phyloP scores from a whole-genome alignment of 1,139 yeast genomes.

The Yamadazyma taylorii region DNA sequence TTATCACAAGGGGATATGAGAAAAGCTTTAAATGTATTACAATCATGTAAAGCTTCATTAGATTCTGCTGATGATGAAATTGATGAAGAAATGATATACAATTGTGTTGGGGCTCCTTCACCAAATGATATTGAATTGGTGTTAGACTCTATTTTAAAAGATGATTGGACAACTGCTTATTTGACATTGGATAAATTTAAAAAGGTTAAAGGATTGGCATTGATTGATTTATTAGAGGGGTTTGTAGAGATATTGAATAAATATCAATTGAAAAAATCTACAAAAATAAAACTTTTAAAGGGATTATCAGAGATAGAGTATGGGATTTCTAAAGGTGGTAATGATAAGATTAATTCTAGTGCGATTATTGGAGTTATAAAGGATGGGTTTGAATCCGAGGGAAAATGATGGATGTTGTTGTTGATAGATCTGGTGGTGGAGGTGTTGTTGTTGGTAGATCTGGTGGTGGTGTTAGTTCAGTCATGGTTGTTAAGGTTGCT shows the following conservation, averaged over 20 bases:
- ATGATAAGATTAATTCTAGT: conserved; percentile 83
- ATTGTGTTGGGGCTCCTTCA: conserved; percentile 94
- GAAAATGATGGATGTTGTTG: too few species aligned
- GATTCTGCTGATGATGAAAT: conserved; percentile 53
- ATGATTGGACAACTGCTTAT: conserved; percentile 84
- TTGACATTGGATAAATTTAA: conserved; percentile 65
- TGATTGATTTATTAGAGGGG: conserved; percentile 80
- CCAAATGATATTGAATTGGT: conserved; percentile 81
- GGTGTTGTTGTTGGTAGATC: too few species aligned
- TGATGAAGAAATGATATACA: conserved; percentile 75
- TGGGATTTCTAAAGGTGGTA: conserved; percentile 89
- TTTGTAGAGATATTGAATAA: conserved; percentile 67
- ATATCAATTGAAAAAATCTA: conserved; percentile 61
- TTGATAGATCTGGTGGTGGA: too few species aligned
- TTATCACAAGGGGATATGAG: conserved; percentile 95
- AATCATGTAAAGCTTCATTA: conserved; percentile 85
- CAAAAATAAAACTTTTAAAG: conserved; percentile 62
- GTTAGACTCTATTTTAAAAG: conserved; percentile 73
- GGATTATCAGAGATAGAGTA: conserved; percentile 88
- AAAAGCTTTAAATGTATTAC: conserved; percentile 87
- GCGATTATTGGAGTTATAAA: conserved; percentile 90
- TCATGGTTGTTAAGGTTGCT: too few species aligned
- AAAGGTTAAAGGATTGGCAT: conserved; percentile 77
- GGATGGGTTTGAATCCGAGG: conserved; percentile 54
- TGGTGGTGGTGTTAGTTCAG: too few species aligned